These are phyloP conservation scores for Saccharomyces hybrid DNA, from an alignment of 1,139 yeast genomes.

Conservation along the genomic window DNA sequence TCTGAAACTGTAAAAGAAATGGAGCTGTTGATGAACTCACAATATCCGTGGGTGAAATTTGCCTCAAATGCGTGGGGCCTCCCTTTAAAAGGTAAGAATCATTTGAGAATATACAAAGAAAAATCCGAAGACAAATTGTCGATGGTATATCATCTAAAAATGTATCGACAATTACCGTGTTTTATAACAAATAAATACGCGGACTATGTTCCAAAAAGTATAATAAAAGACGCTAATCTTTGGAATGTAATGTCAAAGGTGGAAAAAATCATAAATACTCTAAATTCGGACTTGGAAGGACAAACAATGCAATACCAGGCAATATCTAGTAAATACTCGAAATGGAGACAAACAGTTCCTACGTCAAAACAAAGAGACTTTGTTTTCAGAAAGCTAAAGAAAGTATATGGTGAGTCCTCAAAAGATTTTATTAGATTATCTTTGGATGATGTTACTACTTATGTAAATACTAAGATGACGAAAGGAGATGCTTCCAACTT, in stretches of 20 bases:
- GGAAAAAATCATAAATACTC: slow-evolving; percentile 13
- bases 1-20: slow-evolving; percentile 11
- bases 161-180: slow-evolving; percentile 23
- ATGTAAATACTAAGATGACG: slow-evolving; percentile 16
- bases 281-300: slow-evolving; percentile 6
- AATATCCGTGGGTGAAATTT: slow-evolving; percentile 28
- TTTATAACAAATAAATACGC: neutral
- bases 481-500: slow-evolving; percentile 39
- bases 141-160: slow-evolving; percentile 14
- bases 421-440: neutral
- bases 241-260: slow-evolving; percentile 19
- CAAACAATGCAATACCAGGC: neutral
- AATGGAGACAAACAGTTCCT: slow-evolving; percentile 30
- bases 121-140: neutral
- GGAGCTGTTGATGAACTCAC: slow-evolving; percentile 17
- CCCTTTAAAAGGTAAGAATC: slow-evolving; percentile 16
- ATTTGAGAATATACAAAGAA: slow-evolving; percentile 24
- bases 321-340: slow-evolving; percentile 22
- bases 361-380: slow-evolving; percentile 27
- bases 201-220: slow-evolving; percentile 15
- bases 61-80: slow-evolving; percentile 26
- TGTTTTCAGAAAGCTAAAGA: slow-evolving; percentile 14
- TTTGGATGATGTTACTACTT: neutral
- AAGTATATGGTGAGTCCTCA: slow-evolving; percentile 4
- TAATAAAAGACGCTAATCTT: slow-evolving; percentile 16